phyloP scores from a whole-genome alignment of 192 early-diverging fungal species.

The Linnemannia zychae region DNA sequence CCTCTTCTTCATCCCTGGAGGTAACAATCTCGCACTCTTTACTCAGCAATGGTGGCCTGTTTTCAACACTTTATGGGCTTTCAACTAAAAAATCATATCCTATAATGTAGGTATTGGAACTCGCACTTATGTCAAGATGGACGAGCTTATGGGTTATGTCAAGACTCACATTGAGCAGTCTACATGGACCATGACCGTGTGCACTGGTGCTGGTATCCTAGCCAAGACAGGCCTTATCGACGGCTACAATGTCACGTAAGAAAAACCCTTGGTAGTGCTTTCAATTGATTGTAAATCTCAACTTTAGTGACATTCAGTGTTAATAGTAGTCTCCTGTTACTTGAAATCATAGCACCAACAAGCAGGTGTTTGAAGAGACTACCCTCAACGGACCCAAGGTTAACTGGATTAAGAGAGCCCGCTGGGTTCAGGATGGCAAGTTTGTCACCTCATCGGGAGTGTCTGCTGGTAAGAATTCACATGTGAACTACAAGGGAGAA shows the following conservation, averaged over 20 bases:
- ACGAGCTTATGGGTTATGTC: conserved; percentile 10
- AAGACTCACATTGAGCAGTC: conserved; percentile 15
- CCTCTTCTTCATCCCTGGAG: conserved; percentile 56
- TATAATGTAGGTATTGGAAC: conserved; percentile 2
- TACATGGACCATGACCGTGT: conserved; percentile 60
- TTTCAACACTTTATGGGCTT: not conserved
- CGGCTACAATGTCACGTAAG: conserved; percentile 58
- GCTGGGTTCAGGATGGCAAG: conserved; percentile 68
- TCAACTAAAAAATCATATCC: too few species aligned
- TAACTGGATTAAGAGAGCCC: conserved; percentile 63
- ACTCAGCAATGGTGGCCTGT: not conserved
- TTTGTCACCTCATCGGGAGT: conserved; percentile 59
- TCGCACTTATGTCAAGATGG: conserved; percentile 12
- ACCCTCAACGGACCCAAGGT: conserved; percentile 45
- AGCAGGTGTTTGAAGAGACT: conserved; percentile 26
- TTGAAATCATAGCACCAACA: conserved; percentile 36
- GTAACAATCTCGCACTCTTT: not conserved
- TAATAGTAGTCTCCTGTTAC: not conserved
- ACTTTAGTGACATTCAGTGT: too few species aligned
- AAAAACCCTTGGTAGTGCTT: not conserved
- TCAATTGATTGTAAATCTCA: not conserved
- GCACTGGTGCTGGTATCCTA: conserved; percentile 60
- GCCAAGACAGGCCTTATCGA: conserved; percentile 65
- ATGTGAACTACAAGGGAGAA: not conserved
- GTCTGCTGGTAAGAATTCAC: conserved; percentile 51